Evolutionary conservation across 140 eudicot species (phyloP), one percentile per base, ranked within the genome.

Genomic region (Flaveria floridana): DNA sequence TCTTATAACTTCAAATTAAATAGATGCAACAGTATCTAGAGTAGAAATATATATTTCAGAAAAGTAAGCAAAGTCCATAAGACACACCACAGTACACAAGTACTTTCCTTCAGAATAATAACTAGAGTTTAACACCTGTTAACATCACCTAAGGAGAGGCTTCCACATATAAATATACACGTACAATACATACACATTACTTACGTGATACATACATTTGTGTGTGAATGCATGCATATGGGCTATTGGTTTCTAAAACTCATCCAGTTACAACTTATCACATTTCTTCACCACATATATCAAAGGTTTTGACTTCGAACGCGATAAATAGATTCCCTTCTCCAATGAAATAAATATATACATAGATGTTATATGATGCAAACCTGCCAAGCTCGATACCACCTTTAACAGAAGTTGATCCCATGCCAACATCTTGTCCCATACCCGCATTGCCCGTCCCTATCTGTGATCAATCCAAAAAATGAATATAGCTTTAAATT

Each of bases 351-450:
- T 21, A 76, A 7, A 65, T 20, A 42, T 11, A 78, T 20, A 4
- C 9, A 37, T 39, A 80, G 50, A 65, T 25, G 51, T 12, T 77
- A 70, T 18, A 56, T 53, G 51, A 50, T 55, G 79, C 91, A 52
- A 68, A 89, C 96, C 97, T 89, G 83, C 89, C 90, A 85, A 80
- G 84, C 78, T 91, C 96, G 19, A 20, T 39, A 21, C 88, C 86
- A 71, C 84, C 84, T 77, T 85, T 78, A 78, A 75, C 87, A 78
- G 87, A 71, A 75, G 78, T 62, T 46, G 81, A 79, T 69, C 70
- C 86, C 71, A 68, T 80, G 76, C 79, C 80, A 78, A 15, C 72
- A 74, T 80, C 82, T 47, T 34, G 74, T 26, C 59, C 69, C 65
- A 70, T 75, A 67, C 82, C 82, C 4, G 75, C 70, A 46, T 80